phyloP scores from a whole-genome alignment of 2,329 filamentous ascomycete species.

The Paracorniculantispora psalliotae region DNA sequence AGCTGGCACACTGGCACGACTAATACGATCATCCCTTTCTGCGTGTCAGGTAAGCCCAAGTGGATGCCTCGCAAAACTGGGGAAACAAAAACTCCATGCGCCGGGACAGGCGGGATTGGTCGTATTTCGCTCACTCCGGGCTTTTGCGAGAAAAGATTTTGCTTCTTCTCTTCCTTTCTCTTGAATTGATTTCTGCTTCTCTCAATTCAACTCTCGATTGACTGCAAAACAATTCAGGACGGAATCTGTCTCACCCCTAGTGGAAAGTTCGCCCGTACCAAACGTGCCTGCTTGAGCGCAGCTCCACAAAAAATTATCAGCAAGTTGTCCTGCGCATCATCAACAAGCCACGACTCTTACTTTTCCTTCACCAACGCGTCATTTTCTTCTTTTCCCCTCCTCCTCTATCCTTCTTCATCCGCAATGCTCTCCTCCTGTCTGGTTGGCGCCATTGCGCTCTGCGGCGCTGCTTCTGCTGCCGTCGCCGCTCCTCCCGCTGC shows the following conservation, averaged over 20 bases:
- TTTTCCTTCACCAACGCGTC: neutral
- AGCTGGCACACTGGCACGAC: neutral
- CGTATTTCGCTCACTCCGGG: neutral
- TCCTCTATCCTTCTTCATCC: neutral
- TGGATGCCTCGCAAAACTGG: constrained; percentile 1
- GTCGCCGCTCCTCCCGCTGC: neutral
- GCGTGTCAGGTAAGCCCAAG: neutral
- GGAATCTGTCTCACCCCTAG: neutral
- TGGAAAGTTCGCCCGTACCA: no score
- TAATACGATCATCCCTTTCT: neutral
- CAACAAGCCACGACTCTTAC: neutral
- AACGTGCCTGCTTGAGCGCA: no score
- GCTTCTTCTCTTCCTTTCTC: neutral
- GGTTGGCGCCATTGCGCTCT: constrained; percentile 4
- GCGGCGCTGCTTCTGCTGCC: neutral
- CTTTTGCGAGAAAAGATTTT: neutral
- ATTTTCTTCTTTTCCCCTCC: neutral
- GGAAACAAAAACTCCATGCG: neutral
- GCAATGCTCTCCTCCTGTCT: constrained; percentile 8
- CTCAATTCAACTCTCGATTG: neutral
- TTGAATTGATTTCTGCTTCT: no score
- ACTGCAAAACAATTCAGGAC: neutral
- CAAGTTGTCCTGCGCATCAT: neutral
- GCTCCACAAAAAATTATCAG: constrained; percentile 9
- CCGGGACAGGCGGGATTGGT: constrained; percentile 1